Evolutionary conservation across 2,329 filamentous ascomycete species (phyloP), one percentile per base, ranked within the genome.

Genomic region (Sclerotinia minor): DNA sequence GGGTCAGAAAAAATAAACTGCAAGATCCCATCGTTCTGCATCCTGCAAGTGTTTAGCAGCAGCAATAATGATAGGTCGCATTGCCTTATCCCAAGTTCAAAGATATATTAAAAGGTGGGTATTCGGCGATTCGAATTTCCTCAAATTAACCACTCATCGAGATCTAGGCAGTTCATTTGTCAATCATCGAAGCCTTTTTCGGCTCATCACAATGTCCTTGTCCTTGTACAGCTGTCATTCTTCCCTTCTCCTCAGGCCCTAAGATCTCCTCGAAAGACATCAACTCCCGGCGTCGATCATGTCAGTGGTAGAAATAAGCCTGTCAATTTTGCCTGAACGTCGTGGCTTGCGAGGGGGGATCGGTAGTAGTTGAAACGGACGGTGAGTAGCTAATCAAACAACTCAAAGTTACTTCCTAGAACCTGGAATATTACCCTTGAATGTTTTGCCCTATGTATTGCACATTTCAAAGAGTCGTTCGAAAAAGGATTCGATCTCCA

Each of bases 211-310:
- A 47, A 35, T 32, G 24, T 32, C 44, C 57, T 26, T 41, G 32
- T 26, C 32, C 21, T 38, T 41, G 21, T 35, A 63, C 47, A 63
- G 53, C 47, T 67, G 65, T 60, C 65, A 54, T 41, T n/a, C 26
- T 47, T 26, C 21, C 32, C 58, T 49, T 49, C 29, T 29, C 58
- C 26, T 38, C 44, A 60, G 11, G 58, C 58, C 59, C 26, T 6
- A 47, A 21, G 58, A 60, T 60, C 21, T 61, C 44, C 29, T 38
- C n/a, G 59, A 38, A 61, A 63, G 50, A 38, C 32, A 52, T 38
- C 58, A 63, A 53, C 65, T 67, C 57, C 65, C 65, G 65, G 65
- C 61, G 65, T 67, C 65, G 65, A 67, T 67, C 65, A 67, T 63
- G 49, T 41, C 57, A 63, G 11, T 63, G 59, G n/a, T 35, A 63